phyloP scores from a whole-genome alignment of 176 grass and related monocot species.

The Zoysia japonica region DNA sequence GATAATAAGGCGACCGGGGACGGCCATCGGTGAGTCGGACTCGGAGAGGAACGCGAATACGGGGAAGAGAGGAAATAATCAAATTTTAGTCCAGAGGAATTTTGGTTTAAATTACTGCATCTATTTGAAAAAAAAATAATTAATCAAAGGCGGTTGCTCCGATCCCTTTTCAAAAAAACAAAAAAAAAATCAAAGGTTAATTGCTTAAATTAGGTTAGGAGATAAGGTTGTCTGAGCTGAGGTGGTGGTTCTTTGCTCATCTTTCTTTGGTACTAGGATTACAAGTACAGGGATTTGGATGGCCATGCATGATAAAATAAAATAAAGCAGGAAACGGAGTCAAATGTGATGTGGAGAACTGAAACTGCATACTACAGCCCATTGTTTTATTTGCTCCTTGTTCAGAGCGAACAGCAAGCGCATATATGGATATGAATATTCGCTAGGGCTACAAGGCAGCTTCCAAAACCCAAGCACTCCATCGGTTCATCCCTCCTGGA shows the following conservation, averaged over 20 bases:
- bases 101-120: too few relatives aligned
- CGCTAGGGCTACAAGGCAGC: background rate
- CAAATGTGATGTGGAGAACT: constrained; percentile 35
- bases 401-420: background rate
- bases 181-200: background rate
- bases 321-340: background rate
- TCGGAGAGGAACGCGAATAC: too few relatives aligned
- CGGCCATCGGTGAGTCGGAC: too few relatives aligned
- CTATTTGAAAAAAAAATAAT: too few relatives aligned
- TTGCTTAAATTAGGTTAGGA: background rate
- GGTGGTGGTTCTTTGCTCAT: background rate
- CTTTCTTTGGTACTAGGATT: background rate
- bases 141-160: too few relatives aligned
- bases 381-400: background rate
- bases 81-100: background rate
- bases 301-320: background rate
- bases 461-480: background rate
- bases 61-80: background rate
- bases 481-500: constrained; percentile 2
- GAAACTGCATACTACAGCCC: background rate
- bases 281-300: constrained; percentile 8
- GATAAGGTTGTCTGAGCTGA: constrained; percentile 14
- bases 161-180: too few relatives aligned
- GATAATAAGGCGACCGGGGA: background rate
- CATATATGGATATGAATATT: background rate